Conservation (phyloP, 139 green algal genomes). For the Chlamydomonas schloesseri region DNA sequence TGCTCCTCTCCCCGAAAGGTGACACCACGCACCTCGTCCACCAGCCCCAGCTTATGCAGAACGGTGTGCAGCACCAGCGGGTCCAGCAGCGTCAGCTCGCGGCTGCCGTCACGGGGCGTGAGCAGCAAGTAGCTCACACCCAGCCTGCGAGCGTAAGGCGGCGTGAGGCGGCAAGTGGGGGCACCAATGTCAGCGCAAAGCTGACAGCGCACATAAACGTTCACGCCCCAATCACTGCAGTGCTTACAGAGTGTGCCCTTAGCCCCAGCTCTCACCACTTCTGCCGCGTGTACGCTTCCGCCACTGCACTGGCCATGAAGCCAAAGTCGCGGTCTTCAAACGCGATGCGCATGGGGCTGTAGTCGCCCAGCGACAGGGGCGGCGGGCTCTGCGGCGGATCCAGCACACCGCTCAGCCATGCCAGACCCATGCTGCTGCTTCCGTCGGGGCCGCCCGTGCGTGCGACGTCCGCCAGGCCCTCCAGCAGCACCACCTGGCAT, state of each 20-base stretch:
- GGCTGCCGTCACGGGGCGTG: background rate
- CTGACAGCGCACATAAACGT: no score
- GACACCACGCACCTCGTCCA: background rate
- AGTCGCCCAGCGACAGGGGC: background rate
- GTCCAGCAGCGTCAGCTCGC: constrained; percentile 1
- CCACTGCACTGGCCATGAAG: background rate
- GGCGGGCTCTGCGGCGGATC: background rate
- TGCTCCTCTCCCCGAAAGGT: no score
- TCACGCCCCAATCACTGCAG: no score
- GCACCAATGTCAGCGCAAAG: background rate
- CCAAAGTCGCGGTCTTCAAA: background rate
- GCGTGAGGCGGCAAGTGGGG: background rate
- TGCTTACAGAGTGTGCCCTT: no score
- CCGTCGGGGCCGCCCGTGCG: background rate
- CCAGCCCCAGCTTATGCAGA: background rate
- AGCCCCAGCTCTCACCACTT: constrained; percentile 3
- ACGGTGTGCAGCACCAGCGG: background rate
- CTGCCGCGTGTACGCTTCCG: constrained; percentile 8
- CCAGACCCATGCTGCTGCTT: background rate
- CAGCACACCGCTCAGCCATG: constrained; percentile 9
- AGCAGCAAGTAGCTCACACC: background rate
- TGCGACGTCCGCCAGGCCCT: background rate
- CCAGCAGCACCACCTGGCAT: background rate
- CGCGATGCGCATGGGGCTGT: constrained; percentile 30
- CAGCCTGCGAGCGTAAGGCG: constrained; percentile 2